phyloP scores from a whole-genome alignment of 2,329 filamentous ascomycete species.

The Ilyonectria destructans region DNA sequence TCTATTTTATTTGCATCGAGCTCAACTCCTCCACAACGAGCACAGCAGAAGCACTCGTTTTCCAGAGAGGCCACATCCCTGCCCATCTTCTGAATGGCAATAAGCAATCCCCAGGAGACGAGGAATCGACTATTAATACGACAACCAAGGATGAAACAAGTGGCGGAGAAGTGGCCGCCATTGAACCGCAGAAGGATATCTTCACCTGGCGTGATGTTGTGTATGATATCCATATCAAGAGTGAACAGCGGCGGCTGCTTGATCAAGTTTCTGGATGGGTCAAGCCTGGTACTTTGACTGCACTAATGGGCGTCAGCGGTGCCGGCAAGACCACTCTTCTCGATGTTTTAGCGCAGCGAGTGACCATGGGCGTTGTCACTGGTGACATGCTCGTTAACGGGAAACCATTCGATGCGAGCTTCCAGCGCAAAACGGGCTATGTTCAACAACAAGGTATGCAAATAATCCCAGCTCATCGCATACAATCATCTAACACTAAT shows the following conservation, averaged over 20 bases:
- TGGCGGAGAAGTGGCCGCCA: slow-evolving; percentile 47
- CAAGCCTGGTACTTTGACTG: slow-evolving; percentile 89
- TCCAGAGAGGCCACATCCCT: slow-evolving; percentile 70
- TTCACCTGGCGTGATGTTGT: slow-evolving; percentile 87
- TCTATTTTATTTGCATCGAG: slow-evolving; percentile 77
- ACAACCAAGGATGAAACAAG: slow-evolving; percentile 33
- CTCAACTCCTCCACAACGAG: slow-evolving; percentile 75
- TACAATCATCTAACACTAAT: slow-evolving; percentile 3
- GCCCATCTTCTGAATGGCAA: slow-evolving; percentile 55
- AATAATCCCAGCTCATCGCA: neutral
- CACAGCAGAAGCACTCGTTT: slow-evolving; percentile 80
- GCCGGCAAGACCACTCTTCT: slow-evolving; percentile 63
- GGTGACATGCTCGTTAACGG: slow-evolving; percentile 79
- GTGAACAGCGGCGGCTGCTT: slow-evolving; percentile 78
- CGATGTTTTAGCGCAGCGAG: slow-evolving; percentile 64
- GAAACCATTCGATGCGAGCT: slow-evolving; percentile 68
- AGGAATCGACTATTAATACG: slow-evolving; percentile 51
- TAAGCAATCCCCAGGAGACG: slow-evolving; percentile 48
- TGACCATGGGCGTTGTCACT: slow-evolving; percentile 74
- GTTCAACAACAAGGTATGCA: slow-evolving; percentile 74
- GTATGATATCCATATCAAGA: slow-evolving; percentile 82
- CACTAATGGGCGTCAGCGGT: slow-evolving; percentile 77
- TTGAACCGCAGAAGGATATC: slow-evolving; percentile 68
- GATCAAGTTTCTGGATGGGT: slow-evolving; percentile 91
- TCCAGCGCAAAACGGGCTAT: slow-evolving; percentile 78